These are phyloP conservation scores for Rhizopogon vesiculosus DNA, from an alignment of 768 basidiomycete genomes.

Conservation along the genomic window DNA sequence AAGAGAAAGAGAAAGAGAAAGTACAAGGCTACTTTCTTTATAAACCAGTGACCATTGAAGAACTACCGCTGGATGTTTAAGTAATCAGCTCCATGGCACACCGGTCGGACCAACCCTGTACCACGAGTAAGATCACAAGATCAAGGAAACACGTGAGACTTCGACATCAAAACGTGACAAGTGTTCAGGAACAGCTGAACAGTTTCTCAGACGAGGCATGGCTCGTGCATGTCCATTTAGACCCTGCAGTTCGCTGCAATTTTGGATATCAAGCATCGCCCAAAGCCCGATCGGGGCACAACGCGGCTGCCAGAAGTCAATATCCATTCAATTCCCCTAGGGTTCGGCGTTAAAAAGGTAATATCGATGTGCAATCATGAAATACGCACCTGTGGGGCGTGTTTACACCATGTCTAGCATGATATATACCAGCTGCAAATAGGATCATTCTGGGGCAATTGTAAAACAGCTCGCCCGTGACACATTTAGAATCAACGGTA, in stretches of 20 bases:
- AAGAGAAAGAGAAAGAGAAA: not conserved
- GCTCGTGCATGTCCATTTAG: not conserved
- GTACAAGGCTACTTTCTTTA: not conserved
- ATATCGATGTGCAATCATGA: not conserved
- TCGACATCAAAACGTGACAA: conserved; percentile 1
- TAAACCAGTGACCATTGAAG: not conserved
- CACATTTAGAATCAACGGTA: not conserved
- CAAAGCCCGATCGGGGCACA: not conserved
- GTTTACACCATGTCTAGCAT: not conserved
- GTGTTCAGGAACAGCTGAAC: no score
- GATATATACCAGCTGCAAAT: not conserved
- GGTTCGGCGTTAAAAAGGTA: not conserved
- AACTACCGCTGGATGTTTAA: not conserved
- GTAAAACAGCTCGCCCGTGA: not conserved
- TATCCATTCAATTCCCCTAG: not conserved
- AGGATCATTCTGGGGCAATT: not conserved
- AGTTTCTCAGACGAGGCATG: not conserved
- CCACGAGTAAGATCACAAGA: not conserved
- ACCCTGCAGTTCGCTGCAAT: not conserved
- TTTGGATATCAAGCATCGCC: not conserved
- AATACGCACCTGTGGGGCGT: not conserved
- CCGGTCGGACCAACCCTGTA: not conserved
- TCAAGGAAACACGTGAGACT: not conserved
- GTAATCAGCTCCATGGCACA: not conserved
- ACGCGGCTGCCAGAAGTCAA: not conserved